These are phyloP conservation scores for Tagetes erecta DNA, from an alignment of 129 eudicot genomes.

Conservation along the genomic window DNA sequence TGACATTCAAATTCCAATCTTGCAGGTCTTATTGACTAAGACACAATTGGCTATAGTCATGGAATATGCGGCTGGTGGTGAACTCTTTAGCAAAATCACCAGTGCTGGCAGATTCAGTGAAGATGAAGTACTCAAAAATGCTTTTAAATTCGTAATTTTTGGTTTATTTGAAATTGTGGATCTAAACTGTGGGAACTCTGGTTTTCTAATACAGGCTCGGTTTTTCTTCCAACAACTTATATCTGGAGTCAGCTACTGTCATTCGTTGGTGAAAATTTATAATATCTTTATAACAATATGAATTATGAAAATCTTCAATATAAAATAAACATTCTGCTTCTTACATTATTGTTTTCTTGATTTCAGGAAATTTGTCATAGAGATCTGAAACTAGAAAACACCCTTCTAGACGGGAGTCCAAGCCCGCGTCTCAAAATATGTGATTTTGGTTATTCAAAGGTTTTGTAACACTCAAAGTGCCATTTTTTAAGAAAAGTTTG, in stretches of 20 bases:
- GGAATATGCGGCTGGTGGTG: conserved; percentile 85
- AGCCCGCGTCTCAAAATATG: conserved; percentile 83
- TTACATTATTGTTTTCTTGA: conserved; percentile 5
- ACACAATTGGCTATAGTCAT: conserved; percentile 72
- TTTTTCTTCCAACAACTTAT: conserved; percentile 90
- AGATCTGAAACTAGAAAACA: conserved; percentile 86
- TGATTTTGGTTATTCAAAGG: conserved; percentile 93
- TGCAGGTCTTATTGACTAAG: conserved; percentile 55
- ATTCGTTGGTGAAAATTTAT: conserved; percentile 58
- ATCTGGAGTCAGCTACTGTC: conserved; percentile 91
- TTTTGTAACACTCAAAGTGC: conserved; percentile 19
- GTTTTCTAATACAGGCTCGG: conserved; percentile 55
- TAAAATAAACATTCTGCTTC: conserved; percentile 1
- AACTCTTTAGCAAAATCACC: conserved; percentile 65
- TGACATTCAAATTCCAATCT: background rate
- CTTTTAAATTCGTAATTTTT: background rate
- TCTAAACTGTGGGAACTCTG: conserved; percentile 2
- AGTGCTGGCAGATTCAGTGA: conserved; percentile 80
- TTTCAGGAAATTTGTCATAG: conserved; percentile 90
- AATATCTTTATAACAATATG: background rate
- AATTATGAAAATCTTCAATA: background rate
- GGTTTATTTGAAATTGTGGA: background rate
- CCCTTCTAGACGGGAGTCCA: conserved; percentile 86
- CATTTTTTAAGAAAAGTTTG: conserved; percentile 19
- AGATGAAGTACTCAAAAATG: conserved; percentile 52